phyloP scores from a whole-genome alignment of 1,139 yeast species.

The Debaryomyces fabryi region DNA sequence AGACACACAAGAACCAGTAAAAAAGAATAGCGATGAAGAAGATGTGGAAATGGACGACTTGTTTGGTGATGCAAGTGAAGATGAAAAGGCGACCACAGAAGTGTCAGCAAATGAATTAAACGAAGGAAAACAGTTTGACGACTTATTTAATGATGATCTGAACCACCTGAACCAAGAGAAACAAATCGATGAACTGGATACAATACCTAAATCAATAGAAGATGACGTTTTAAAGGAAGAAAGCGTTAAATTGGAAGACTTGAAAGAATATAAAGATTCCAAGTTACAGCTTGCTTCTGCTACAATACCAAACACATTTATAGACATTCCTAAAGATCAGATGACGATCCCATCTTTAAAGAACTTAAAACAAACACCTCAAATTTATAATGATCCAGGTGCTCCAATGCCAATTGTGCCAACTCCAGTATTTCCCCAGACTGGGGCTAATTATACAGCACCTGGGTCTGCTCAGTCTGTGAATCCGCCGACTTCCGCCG shows the following conservation, averaged over 20 bases:
- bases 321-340: conserved; percentile 62
- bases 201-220: background rate
- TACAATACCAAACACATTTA: conserved; percentile 17
- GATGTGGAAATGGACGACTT: conserved; percentile 44
- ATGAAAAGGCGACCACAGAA: conserved; percentile 20
- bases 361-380: conserved; percentile 30
- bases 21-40: conserved; percentile 17
- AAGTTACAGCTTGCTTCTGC: background rate
- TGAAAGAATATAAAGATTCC: conserved; percentile 9
- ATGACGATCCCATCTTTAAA: conserved; percentile 40
- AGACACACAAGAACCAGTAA: background rate
- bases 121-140: conserved; percentile 11
- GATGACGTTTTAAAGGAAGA: conserved; percentile 3
- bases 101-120: conserved; percentile 5
- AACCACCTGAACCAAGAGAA: background rate
- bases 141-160: conserved; percentile 3
- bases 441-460: conserved; percentile 10
- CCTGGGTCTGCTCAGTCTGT: conserved; percentile 17
- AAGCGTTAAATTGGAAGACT: conserved; percentile 13
- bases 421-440: conserved; percentile 53
- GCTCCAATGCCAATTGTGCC: conserved; percentile 71
- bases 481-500: conserved; percentile 16
- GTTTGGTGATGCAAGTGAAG: conserved; percentile 44
- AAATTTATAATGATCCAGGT: conserved; percentile 77
- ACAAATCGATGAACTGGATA: background rate